Evolutionary conservation across 1,284 basidiomycete species (phyloP).

Genomic region (Anthracocystis walkeri): DNA sequence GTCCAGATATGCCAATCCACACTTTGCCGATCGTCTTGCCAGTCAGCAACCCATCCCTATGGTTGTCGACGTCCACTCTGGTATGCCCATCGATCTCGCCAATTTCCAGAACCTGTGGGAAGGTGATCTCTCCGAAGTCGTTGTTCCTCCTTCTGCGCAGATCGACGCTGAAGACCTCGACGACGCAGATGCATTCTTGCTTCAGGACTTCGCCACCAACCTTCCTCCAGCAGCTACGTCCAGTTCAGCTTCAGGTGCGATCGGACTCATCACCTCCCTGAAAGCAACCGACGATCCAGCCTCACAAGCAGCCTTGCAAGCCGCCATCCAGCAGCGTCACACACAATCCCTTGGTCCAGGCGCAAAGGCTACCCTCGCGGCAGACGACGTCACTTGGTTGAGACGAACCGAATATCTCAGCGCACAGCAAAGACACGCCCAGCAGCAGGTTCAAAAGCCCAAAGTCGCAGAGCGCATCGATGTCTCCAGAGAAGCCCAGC

Average conservation of each 20-base stretch:
- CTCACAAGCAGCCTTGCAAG: constrained; percentile 30
- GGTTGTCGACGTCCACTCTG: constrained; percentile 65
- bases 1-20: constrained; percentile 61
- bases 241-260: constrained; percentile 32
- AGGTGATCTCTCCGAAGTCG: constrained; percentile 47
- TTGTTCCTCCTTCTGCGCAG: constrained; percentile 17
- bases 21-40: constrained; percentile 63
- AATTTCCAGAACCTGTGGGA: constrained; percentile 64
- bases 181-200: constrained; percentile 63
- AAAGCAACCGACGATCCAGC: constrained; percentile 38
- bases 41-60: constrained; percentile 61
- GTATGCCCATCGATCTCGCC: constrained; percentile 67
- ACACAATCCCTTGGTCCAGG: constrained; percentile 47
- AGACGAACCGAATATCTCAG: constrained; percentile 67
- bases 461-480: constrained; percentile 52
- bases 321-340: constrained; percentile 51
- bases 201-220: constrained; percentile 55
- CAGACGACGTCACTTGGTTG: constrained; percentile 66
- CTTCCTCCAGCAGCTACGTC: constrained; percentile 33
- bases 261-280: constrained; percentile 40
- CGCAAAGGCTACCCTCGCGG: constrained; percentile 43
- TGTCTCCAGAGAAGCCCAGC: constrained; percentile 57
- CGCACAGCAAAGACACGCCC: constrained; percentile 57
- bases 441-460: constrained; percentile 48
- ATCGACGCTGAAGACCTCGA: constrained; percentile 52